Percentiles rank a stretch among this genome's conserved stretches.
phyloP scores from a whole-genome alignment of 108 stramenopile species.

The Pseudonitzschia multistriata region DNA sequence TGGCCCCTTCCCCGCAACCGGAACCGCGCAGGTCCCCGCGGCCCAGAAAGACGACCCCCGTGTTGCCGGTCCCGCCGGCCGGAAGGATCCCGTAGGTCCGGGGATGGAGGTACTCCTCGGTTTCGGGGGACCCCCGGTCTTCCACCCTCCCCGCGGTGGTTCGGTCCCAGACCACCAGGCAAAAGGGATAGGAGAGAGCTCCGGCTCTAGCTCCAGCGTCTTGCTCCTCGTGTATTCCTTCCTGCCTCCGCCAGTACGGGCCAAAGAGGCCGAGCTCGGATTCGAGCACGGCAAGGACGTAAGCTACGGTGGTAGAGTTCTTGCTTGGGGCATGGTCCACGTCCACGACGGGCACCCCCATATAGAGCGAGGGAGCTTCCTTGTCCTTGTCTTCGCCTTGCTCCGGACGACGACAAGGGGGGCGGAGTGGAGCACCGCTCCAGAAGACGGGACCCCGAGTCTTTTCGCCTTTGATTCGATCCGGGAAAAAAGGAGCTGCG shows the following conservation, averaged over 20 bases:
- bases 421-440: no score
- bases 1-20: background rate
- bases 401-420: no score
- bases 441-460: no score
- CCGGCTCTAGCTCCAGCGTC: no score
- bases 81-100: background rate
- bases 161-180: background rate
- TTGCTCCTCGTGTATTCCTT: no score
- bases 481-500: no score
- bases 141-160: background rate
- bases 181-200: background rate
- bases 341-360: background rate
- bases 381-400: background rate
- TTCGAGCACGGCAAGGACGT: background rate
- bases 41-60: background rate
- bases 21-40: background rate
- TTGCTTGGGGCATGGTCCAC: no score
- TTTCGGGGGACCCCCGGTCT: background rate
- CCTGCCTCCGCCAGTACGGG: no score
- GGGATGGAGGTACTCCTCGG: no score
- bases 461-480: no score
- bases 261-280: background rate
- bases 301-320: background rate
- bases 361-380: background rate
- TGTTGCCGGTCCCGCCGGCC: no score